These are phyloP conservation scores for Ensete glaucum DNA, from an alignment of 176 grass and related monocot genomes.

Conservation along the genomic window DNA sequence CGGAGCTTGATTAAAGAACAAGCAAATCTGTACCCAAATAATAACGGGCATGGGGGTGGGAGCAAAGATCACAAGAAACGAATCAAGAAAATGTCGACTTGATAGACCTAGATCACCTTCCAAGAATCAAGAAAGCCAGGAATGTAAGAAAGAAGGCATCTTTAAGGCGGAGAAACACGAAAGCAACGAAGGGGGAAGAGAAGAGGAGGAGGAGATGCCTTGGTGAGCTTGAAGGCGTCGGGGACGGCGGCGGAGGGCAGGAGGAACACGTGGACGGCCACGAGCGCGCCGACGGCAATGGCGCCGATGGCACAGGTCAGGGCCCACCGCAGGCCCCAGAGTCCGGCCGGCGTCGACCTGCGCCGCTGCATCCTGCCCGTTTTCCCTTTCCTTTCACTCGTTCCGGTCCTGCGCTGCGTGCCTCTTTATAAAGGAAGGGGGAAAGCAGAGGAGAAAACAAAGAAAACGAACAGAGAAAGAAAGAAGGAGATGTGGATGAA, in stretches of 20 bases:
- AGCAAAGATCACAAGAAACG: background rate
- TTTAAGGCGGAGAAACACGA: constrained; percentile 8
- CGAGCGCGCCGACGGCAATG: constrained; percentile 38
- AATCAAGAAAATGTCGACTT: background rate
- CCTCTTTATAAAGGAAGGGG: background rate
- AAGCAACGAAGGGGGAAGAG: background rate
- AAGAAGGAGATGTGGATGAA: background rate
- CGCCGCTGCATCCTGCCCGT: constrained; percentile 41
- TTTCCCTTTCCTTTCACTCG: background rate
- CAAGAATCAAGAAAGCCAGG: background rate
- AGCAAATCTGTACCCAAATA: too few relatives aligned
- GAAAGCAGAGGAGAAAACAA: background rate
- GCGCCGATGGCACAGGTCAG: constrained; percentile 28
- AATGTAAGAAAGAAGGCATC: background rate
- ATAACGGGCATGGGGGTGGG: too few relatives aligned
- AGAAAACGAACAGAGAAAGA: background rate
- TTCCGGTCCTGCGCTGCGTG: background rate
- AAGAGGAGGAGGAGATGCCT: constrained; percentile 22
- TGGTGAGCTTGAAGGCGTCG: constrained; percentile 42
- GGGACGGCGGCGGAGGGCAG: constrained; percentile 13
- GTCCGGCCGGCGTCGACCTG: constrained; percentile 36
- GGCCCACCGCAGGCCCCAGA: constrained; percentile 35
- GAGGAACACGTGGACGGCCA: constrained; percentile 43
- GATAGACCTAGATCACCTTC: background rate
- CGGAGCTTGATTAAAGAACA: too few relatives aligned